Percentiles rank a stretch among this genome's conserved stretches.
phyloP scores from a whole-genome alignment of 192 early-diverging fungal species.

The Coemansia sp. region DNA sequence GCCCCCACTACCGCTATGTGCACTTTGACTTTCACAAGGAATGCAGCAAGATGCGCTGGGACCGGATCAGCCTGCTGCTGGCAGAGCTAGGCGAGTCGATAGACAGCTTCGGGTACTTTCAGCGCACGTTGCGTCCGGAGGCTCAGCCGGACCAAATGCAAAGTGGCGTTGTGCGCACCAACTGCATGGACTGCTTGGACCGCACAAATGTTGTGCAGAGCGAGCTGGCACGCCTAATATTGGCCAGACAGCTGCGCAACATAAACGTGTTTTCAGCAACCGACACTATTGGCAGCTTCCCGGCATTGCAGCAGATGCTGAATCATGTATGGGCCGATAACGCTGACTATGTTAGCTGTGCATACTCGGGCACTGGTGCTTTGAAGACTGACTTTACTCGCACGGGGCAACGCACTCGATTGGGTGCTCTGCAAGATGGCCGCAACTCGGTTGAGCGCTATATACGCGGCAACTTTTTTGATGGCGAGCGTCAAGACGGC shows the following conservation, averaged over 20 bases:
- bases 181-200: slow-evolving; percentile 99
- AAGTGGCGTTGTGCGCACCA: slow-evolving; percentile 83
- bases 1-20: slow-evolving; percentile 63
- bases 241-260: slow-evolving; percentile 73
- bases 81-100: slow-evolving; percentile 73
- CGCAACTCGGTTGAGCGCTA: slow-evolving; percentile 83
- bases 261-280: slow-evolving; percentile 61
- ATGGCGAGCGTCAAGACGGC: slow-evolving; percentile 89
- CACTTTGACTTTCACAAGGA: slow-evolving; percentile 99
- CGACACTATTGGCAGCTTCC: slow-evolving; percentile 64
- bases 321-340: slow-evolving; percentile 98
- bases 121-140: slow-evolving; percentile 8
- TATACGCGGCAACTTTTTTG: slow-evolving; percentile 91
- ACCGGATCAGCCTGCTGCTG: slow-evolving; percentile 79
- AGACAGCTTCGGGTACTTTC: slow-evolving; percentile 57
- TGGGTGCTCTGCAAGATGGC: slow-evolving; percentile 79
- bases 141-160: slow-evolving; percentile 50
- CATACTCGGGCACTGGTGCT: slow-evolving; percentile 95
- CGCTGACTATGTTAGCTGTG: slow-evolving; percentile 84
- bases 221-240: slow-evolving; percentile 71
- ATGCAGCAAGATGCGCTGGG: slow-evolving; percentile 94
- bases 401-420: slow-evolving; percentile 84
- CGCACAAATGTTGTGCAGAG: slow-evolving; percentile 98
- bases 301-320: slow-evolving; percentile 68
- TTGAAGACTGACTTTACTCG: slow-evolving; percentile 97